Percentiles rank a stretch among this genome's conserved stretches.
These are phyloP conservation scores for Sinapis alba DNA, from an alignment of 441 rosid genomes.

Conservation along the genomic window DNA sequence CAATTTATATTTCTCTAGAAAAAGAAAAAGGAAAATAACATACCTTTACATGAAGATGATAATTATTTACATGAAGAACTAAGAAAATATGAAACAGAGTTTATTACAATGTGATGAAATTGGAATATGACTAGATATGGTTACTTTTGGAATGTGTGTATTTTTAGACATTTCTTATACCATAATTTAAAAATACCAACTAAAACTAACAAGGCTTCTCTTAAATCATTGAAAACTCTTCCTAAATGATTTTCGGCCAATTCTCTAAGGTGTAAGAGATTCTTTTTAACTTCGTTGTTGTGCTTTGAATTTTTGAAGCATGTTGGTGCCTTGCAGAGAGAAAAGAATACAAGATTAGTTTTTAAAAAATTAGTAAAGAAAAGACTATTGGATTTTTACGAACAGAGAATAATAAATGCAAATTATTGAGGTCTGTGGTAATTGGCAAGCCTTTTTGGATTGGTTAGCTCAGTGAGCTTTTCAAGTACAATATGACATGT, in stretches of 20 bases:
- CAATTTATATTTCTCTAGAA: background rate
- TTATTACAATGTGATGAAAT: too few relatives aligned
- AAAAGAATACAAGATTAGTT: background rate
- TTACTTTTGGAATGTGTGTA: background rate
- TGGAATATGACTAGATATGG: background rate
- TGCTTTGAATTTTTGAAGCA: background rate
- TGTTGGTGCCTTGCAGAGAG: background rate
- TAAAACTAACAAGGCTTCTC: background rate
- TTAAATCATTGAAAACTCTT: background rate
- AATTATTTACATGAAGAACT: background rate
- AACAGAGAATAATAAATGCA: constrained; percentile 33
- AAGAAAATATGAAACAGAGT: background rate
- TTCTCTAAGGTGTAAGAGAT: background rate
- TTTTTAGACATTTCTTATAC: background rate
- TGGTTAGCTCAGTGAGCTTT: constrained; percentile 27
- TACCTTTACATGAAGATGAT: background rate
- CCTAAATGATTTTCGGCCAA: background rate
- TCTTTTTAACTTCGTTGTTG: background rate
- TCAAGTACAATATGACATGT: constrained; percentile 35
- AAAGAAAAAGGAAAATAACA: background rate
- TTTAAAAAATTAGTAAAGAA: background rate
- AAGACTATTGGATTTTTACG: constrained; percentile 21
- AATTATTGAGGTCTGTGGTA: constrained; percentile 34
- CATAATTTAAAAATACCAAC: background rate
- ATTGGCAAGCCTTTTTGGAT: constrained; percentile 18